These are phyloP conservation scores for Pseudocercospora musae DNA, from an alignment of 2,329 filamentous ascomycete species.

Conservation along the genomic window DNA sequence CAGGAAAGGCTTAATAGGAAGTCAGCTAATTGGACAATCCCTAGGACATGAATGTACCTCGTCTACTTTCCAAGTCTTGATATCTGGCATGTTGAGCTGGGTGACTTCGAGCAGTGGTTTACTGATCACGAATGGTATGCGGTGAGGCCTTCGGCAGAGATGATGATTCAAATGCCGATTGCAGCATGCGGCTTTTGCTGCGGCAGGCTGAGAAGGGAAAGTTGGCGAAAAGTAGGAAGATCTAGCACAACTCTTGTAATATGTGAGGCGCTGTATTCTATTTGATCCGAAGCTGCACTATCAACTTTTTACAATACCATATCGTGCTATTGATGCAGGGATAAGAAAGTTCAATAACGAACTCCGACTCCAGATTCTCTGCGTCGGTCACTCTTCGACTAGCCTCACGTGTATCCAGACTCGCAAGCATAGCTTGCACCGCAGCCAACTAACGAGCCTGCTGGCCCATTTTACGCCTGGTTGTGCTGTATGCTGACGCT, in stretches of 20 bases:
- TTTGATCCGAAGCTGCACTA: not conserved
- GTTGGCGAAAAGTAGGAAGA: too few relatives aligned
- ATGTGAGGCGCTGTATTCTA: not conserved
- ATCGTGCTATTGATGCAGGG: too few relatives aligned
- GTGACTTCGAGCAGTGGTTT: too few relatives aligned
- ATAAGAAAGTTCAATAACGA: not conserved
- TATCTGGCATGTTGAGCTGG: too few relatives aligned
- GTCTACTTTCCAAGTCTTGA: not conserved
- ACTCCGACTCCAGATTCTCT: not conserved
- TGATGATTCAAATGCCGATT: not conserved
- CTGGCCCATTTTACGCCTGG: not conserved
- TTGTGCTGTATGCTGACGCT: not conserved
- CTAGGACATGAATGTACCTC: too few relatives aligned
- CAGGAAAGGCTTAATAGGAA: not conserved
- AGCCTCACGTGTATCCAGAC: not conserved
- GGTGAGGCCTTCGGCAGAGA: not conserved
- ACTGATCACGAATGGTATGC: too few relatives aligned
- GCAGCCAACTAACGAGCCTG: not conserved
- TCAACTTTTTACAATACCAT: not conserved
- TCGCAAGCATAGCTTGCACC: too few relatives aligned
- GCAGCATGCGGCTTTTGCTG: not conserved
- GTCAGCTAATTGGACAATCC: not conserved
- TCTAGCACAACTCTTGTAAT: too few relatives aligned
- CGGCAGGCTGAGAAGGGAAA: not conserved
- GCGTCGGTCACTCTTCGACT: not conserved